phyloP scores from a whole-genome alignment of 2,329 filamentous ascomycete species.

The Iodosphaeria phyllophila region DNA sequence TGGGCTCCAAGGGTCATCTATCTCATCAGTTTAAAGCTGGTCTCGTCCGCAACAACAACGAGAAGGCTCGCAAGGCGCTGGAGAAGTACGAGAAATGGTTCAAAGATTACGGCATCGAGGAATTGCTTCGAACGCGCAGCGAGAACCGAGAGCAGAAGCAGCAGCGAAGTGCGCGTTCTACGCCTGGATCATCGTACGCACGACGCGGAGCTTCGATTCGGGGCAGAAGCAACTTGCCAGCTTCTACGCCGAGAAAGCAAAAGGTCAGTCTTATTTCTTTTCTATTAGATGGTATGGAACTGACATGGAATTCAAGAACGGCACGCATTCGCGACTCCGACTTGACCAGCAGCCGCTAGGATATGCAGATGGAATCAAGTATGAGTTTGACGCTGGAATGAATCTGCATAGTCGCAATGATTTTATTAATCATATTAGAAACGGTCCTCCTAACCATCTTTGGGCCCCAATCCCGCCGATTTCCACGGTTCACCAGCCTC shows the following conservation, averaged over 20 bases:
- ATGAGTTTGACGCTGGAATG: too few relatives aligned
- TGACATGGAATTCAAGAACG: too few relatives aligned
- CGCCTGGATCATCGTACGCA: too few relatives aligned
- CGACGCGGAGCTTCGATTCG: too few relatives aligned
- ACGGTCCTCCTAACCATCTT: not conserved
- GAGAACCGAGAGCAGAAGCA: constrained; percentile 42
- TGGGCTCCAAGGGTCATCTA: constrained; percentile 83
- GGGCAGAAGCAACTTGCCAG: too few relatives aligned
- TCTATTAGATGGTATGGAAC: too few relatives aligned
- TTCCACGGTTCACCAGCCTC: constrained; percentile 3
- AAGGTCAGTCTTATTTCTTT: too few relatives aligned
- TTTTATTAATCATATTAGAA: constrained; percentile 1
- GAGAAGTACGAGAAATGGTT: constrained; percentile 67
- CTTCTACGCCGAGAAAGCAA: too few relatives aligned
- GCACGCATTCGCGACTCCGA: too few relatives aligned
- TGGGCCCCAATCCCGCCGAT: not conserved
- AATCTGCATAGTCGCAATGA: constrained; percentile 1
- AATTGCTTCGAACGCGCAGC: constrained; percentile 58
- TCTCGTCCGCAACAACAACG: constrained; percentile 49
- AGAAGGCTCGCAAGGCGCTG: constrained; percentile 41
- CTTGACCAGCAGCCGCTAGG: too few relatives aligned
- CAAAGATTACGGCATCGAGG: constrained; percentile 46
- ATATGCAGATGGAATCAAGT: too few relatives aligned
- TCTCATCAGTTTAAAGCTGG: constrained; percentile 68
- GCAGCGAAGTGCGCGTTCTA: too few relatives aligned